Base-by-base conservation (phyloP, 805 yeast species). In the Yarrowia sp. region DNA sequence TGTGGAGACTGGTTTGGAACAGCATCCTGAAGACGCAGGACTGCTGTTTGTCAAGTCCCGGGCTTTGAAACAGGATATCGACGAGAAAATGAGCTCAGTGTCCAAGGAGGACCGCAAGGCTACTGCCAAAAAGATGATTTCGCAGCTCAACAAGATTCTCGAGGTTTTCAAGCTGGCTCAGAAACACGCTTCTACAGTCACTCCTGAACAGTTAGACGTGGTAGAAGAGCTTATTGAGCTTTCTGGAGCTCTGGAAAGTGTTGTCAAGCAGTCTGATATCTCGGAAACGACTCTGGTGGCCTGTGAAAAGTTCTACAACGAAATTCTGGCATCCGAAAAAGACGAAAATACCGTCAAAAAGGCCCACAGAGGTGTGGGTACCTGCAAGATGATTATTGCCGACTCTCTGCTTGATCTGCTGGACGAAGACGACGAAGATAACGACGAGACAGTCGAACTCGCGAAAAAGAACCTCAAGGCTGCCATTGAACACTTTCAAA, bases 401-500 rank as follows among this genome's bases (percentile, higher is more conserved):
- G 70, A 71, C 8, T 76, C 75, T 3, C 65, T 67, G 9, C 64
- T 75, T 7, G 73, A 69, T 12, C 68, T 68, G 17, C 59, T 70
- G 4, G 73, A 70, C 7, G 69, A 64, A 6, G 71, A 67, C n/a
- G 71, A 67, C 11, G 69, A 68, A 7, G 69, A 67, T 9, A 66
- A 65, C 4, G 71, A 66, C 3, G 70, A 62, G 1, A 44, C 65
- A 9, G 30, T 30, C 21, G 44, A 85, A 11, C 19, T 40, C 54
- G 70, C 90, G 0, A 76, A 81, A 40, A 75, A 77, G 1, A 74
- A 80, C 36, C 82, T 85, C 11, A 69, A 73, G 10, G 76, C 74
- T 19, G 96, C 96, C 0, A 77, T 89, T 26, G 76, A 79, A 40
- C 83, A 83, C 70, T 78, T 92, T 64, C 75, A 79, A 64, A 76